phyloP scores from a whole-genome alignment of 2,329 filamentous ascomycete genomes.

The Penicillium sumatraense region DNA sequence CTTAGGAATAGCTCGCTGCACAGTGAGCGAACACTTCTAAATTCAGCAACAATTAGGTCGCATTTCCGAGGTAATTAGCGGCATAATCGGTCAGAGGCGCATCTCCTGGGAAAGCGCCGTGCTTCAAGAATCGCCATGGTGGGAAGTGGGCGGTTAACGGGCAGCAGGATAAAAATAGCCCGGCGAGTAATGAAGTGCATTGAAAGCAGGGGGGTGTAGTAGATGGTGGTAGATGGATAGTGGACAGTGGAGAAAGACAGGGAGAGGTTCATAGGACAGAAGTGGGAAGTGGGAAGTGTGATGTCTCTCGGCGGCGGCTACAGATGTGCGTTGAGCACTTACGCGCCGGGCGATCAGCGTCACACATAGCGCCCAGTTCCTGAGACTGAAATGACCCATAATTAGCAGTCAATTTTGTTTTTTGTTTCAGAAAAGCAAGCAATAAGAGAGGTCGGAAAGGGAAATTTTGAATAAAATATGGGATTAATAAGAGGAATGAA shows the following conservation, averaged over 20 bases:
- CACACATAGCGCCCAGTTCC: conserved; percentile 12
- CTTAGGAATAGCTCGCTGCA: conserved; percentile 29
- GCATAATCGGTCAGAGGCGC: conserved; percentile 10
- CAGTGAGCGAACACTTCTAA: conserved; percentile 30
- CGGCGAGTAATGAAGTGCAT: conserved; percentile 19
- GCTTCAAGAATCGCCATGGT: conserved; percentile 22
- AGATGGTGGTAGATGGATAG: not conserved
- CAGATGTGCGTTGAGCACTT: conserved; percentile 25
- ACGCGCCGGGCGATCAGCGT: conserved; percentile 26
- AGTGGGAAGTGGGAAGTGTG: conserved; percentile 2
- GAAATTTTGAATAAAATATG: no score
- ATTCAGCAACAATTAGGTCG: conserved; percentile 32
- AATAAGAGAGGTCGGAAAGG: not conserved
- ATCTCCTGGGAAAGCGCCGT: conserved; percentile 12
- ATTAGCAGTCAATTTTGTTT: conserved; percentile 27
- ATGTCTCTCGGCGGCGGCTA: conserved; percentile 30
- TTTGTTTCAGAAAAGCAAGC: not conserved
- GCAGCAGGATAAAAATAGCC: conserved; percentile 28
- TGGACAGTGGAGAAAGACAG: not conserved
- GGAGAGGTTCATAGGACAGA: not conserved
- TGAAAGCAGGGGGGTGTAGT: conserved; percentile 3
- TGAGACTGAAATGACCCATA: conserved; percentile 25
- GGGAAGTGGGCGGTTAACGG: conserved; percentile 23
- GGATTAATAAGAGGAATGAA: conserved; percentile 1
- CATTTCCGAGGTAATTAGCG: conserved; percentile 30